Evolutionary conservation across 108 stramenopile species (phyloP).

Genomic region (Discostella stelligeroides): DNA sequence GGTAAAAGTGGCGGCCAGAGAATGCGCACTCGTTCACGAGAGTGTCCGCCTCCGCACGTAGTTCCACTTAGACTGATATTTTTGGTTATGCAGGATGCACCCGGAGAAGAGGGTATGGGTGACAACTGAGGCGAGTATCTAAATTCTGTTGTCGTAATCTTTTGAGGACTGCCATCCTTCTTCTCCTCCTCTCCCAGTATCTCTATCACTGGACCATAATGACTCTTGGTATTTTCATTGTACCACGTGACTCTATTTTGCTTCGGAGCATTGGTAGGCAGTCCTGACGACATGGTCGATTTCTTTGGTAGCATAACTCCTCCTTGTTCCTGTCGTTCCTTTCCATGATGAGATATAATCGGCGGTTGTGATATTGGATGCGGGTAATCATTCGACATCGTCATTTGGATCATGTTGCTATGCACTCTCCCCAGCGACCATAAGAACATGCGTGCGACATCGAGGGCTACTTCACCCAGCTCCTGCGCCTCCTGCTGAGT

Average conservation of each 20-base stretch:
- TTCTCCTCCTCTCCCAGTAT: conserved; percentile 55
- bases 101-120: conserved; percentile 39
- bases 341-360: not conserved
- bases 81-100: not conserved
- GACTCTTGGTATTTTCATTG: conserved; percentile 20
- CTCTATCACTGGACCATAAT: conserved; percentile 41
- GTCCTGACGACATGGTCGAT: not conserved
- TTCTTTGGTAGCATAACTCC: not conserved
- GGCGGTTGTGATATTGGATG: not conserved
- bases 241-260: conserved; percentile 42
- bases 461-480: conserved; percentile 80
- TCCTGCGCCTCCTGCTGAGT: conserved; percentile 77
- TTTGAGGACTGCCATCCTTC: conserved; percentile 21
- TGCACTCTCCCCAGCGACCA: conserved; percentile 64
- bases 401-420: conserved; percentile 53
- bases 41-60: not conserved
- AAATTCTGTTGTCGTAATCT: conserved; percentile 20
- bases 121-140: conserved; percentile 27
- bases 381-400: conserved; percentile 9
- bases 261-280: not conserved
- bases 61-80: not conserved
- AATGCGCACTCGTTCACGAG: conserved; percentile 54
- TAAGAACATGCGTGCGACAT: conserved; percentile 70
- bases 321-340: not conserved
- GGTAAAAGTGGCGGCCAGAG: conserved; percentile 86